phyloP scores from a whole-genome alignment of 495 filamentous ascomycete genomes.

The Tuber aestivum region DNA sequence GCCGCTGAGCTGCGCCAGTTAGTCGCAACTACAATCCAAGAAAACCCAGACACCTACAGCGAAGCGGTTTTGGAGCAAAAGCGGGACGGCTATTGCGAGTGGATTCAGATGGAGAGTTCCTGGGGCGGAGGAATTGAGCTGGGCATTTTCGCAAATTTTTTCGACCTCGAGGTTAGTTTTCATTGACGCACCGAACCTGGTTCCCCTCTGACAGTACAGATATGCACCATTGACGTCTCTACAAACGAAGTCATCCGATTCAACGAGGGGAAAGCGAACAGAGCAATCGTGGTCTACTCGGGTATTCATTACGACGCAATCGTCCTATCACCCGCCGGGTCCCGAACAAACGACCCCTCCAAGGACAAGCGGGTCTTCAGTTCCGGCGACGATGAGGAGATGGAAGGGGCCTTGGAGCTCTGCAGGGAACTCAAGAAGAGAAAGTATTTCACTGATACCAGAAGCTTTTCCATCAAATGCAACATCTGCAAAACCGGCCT shows the following conservation, averaged over 20 bases:
- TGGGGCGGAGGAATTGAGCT: slow-evolving; percentile 96
- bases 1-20: slow-evolving; percentile 73
- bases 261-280: slow-evolving; percentile 64
- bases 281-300: slow-evolving; percentile 84
- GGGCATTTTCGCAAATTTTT: slow-evolving; percentile 74
- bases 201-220: slow-evolving; percentile 16
- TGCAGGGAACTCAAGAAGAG: slow-evolving; percentile 61
- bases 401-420: slow-evolving; percentile 64
- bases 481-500: slow-evolving; percentile 66
- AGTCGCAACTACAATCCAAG: slow-evolving; percentile 72
- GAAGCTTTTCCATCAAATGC: slow-evolving; percentile 74
- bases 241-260: slow-evolving; percentile 65
- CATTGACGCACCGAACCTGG: slow-evolving; percentile 41
- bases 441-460: slow-evolving; percentile 89
- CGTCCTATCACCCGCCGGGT: slow-evolving; percentile 61
- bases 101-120: slow-evolving; percentile 70
- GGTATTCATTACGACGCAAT: slow-evolving; percentile 96
- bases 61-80: slow-evolving; percentile 69
- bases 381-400: slow-evolving; percentile 59
- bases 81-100: slow-evolving; percentile 72
- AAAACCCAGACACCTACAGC: slow-evolving; percentile 62
- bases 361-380: slow-evolving; percentile 76
- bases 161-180: slow-evolving; percentile 66
- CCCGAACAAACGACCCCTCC: slow-evolving; percentile 58
- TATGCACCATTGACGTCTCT: slow-evolving; percentile 50